These are phyloP conservation scores for Phalaenopsis aphrodite DNA, from an alignment of 106 monocot species.

Conservation along the genomic window DNA sequence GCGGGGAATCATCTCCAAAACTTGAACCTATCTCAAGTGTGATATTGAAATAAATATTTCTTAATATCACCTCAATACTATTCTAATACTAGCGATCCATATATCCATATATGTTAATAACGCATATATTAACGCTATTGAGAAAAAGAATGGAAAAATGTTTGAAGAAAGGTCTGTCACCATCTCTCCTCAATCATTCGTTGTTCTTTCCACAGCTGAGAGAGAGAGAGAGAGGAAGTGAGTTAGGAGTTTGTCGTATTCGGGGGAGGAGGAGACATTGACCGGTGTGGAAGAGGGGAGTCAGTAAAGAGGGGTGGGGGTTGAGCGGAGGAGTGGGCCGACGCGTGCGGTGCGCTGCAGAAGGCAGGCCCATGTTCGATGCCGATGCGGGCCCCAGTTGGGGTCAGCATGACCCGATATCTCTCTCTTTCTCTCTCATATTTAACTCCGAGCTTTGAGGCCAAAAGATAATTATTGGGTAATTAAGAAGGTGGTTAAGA, in stretches of 20 bases:
- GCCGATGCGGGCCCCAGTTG: neutral
- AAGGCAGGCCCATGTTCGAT: neutral
- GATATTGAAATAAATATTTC: too few relatives aligned
- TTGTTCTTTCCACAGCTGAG: neutral
- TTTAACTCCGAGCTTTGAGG: neutral
- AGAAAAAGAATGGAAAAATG: too few relatives aligned
- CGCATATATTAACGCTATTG: too few relatives aligned
- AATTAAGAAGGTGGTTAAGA: neutral
- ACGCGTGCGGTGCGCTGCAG: slow-evolving; percentile 6
- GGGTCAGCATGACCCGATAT: neutral
- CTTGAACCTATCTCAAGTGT: too few relatives aligned
- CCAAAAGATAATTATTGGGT: neutral
- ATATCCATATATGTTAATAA: too few relatives aligned
- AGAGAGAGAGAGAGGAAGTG: neutral
- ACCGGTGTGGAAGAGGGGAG: neutral
- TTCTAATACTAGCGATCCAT: too few relatives aligned
- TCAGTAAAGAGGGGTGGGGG: neutral
- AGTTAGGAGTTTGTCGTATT: neutral
- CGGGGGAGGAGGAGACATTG: neutral
- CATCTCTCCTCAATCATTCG: neutral
- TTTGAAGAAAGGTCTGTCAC: neutral
- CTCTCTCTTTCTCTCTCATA: neutral
- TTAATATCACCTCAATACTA: too few relatives aligned
- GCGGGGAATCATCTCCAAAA: too few relatives aligned
- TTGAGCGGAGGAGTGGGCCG: neutral